These are phyloP conservation scores for Globisporangium yorkense DNA, from an alignment of 352 stramenopile species.

Conservation along the genomic window DNA sequence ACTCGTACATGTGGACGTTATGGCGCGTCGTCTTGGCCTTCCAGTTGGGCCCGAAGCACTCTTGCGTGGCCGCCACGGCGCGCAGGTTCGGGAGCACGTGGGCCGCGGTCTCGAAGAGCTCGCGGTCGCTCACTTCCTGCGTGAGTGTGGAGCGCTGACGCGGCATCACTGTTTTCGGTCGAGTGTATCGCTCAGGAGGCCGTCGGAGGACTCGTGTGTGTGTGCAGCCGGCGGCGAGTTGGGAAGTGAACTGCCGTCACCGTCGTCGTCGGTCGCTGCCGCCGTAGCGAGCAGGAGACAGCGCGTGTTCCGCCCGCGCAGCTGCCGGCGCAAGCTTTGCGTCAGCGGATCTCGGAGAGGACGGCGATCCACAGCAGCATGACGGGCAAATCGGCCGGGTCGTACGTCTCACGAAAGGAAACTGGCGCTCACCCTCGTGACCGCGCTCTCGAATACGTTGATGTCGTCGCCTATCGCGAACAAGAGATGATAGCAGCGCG, in stretches of 20 bases:
- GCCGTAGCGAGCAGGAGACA: background rate
- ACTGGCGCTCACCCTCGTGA: background rate
- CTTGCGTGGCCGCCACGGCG: constrained; percentile 11
- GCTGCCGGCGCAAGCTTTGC: background rate
- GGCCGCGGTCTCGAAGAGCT: constrained; percentile 21
- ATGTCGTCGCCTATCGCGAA: too few relatives aligned
- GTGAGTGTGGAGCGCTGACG: constrained; percentile 11
- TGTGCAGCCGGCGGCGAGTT: background rate
- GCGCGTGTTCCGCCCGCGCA: background rate
- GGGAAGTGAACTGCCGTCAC: background rate
- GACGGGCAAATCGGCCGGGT: background rate
- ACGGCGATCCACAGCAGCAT: background rate
- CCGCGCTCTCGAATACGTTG: background rate
- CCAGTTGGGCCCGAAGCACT: background rate
- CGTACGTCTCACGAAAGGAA: background rate
- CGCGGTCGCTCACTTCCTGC: constrained; percentile 22
- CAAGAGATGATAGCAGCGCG: too few relatives aligned
- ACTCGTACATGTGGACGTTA: background rate
- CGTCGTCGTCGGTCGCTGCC: background rate
- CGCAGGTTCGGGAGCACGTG: constrained; percentile 25
- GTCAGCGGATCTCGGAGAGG: background rate
- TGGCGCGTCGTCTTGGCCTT: background rate
- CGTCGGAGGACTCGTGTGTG: background rate
- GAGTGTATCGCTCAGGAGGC: background rate
- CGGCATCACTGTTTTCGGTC: background rate